Percentiles rank a stretch among this genome's conserved stretches.
These are phyloP conservation scores for Cercis canadensis DNA, from an alignment of 306 rosid species.

Conservation along the genomic window DNA sequence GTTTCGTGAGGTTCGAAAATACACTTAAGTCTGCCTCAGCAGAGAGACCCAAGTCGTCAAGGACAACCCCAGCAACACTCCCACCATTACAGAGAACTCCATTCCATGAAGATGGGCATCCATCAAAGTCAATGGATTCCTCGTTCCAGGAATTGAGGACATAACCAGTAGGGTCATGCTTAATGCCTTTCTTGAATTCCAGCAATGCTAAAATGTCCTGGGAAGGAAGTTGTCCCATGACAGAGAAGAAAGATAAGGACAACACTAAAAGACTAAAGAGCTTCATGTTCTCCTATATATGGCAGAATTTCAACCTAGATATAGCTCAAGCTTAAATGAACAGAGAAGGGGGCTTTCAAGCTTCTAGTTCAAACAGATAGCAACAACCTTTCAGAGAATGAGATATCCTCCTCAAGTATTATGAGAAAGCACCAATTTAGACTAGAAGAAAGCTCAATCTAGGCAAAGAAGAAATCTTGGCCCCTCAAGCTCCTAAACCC, in stretches of 20 bases:
- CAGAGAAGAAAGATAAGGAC: slow-evolving; percentile 63
- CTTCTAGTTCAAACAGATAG: slow-evolving; percentile 30
- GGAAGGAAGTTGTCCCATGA: slow-evolving; percentile 91
- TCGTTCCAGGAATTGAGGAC: slow-evolving; percentile 95
- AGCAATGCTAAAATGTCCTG: slow-evolving; percentile 92
- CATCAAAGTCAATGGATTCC: slow-evolving; percentile 94
- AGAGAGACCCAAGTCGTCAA: slow-evolving; percentile 80
- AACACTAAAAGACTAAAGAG: slow-evolving; percentile 60
- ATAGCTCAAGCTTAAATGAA: slow-evolving; percentile 31
- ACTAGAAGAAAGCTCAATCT: slow-evolving; percentile 36
- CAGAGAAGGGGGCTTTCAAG: slow-evolving; percentile 8
- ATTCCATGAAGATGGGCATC: slow-evolving; percentile 98
- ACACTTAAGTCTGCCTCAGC: slow-evolving; percentile 80
- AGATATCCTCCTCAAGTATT: slow-evolving; percentile 29
- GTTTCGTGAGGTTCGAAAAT: slow-evolving; percentile 82
- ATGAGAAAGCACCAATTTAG: slow-evolving; percentile 26
- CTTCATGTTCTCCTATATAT: slow-evolving; percentile 53
- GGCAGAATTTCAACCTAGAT: slow-evolving; percentile 15
- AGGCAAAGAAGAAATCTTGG: slow-evolving; percentile 8
- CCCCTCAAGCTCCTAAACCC: slow-evolving; percentile 30
- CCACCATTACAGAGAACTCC: slow-evolving; percentile 91
- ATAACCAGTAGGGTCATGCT: slow-evolving; percentile 94
- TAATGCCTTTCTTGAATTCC: slow-evolving; percentile 87
- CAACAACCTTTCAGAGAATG: slow-evolving; percentile 31
- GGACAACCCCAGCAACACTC: slow-evolving; percentile 93